Evolutionary conservation across 148 eudicot genomes (phyloP), one percentile per base, ranked within the genome.

Genomic region (Silene conica): DNA sequence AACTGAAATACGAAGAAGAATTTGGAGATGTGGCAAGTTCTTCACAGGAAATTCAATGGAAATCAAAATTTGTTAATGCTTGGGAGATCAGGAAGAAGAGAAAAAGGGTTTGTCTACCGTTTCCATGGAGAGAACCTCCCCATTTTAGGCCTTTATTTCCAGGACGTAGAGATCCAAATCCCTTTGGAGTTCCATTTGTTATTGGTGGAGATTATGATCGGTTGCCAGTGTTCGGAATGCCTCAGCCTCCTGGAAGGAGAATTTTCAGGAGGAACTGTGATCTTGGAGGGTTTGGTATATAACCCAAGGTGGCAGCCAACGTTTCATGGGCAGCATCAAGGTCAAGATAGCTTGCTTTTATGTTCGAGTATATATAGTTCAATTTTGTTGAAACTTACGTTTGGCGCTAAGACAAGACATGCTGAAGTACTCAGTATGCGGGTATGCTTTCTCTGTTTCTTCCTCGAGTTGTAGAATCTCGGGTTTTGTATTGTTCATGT

Each of bases 161-260:
- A 63, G 77, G 56, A 12, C 67, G 87, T 61, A 81, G 90, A 76
- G 83, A 74, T 70, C 85, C 82, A 46, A 56, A 70, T 71, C 82
- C 76, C 59, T 52, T 73, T 20, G 72, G 81, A 71, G 2, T 34
- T 6, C 90, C 90, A 7, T 68, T 83, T 59, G 60, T 87, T 12
- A 76, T 88, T 12, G 93, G 89, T 12, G 96, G 91, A 59, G 87
- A 86, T 72, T 68, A 83, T 87, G 93, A 91, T 72, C 67, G 74
- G 1, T 41, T 48, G 15, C 86, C 85, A 21, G 46, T 11, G 59
- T 72, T 69, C 50, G 83, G 83, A 43, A 12, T 66, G 4, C 77
- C 59, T 71, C 85, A 68, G 59, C 82, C 8, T 62, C 78, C 71
- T 63, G 86, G 83, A 26, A 72, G 76, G 41, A 74, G 82, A 26